These are phyloP conservation scores for Pseudogymnoascus sp. DNA, from an alignment of 2,329 filamentous ascomycete genomes.

Conservation along the genomic window DNA sequence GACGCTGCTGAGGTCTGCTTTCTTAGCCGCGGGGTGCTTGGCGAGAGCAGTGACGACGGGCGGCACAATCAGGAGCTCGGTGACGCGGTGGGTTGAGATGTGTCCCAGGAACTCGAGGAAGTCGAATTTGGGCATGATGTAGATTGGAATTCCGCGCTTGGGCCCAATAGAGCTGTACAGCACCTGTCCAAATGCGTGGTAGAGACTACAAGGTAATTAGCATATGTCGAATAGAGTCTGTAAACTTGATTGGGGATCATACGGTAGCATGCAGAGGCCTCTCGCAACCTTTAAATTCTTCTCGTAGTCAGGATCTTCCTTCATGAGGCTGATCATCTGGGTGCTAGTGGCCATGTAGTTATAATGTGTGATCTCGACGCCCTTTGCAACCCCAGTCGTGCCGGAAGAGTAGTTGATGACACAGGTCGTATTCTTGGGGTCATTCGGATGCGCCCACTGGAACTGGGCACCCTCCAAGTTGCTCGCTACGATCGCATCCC, in stretches of 20 bases:
- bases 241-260: background rate
- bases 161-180: constrained; percentile 57
- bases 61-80: constrained; percentile 60
- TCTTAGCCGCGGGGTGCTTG: constrained; percentile 59
- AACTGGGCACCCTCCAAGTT: constrained; percentile 48
- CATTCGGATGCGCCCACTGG: constrained; percentile 52
- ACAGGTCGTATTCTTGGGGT: constrained; percentile 47
- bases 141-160: constrained; percentile 55
- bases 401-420: constrained; percentile 74
- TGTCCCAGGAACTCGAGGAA: constrained; percentile 64
- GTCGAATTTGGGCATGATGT: constrained; percentile 73
- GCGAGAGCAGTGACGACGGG: constrained; percentile 67
- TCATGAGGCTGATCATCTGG: constrained; percentile 38
- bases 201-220: constrained; percentile 68
- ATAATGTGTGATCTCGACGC: constrained; percentile 71
- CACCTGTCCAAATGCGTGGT: constrained; percentile 67
- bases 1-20: constrained; percentile 63
- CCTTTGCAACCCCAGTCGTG: constrained; percentile 77
- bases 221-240: constrained; percentile 19
- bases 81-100: constrained; percentile 62
- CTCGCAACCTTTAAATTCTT: constrained; percentile 16
- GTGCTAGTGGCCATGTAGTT: constrained; percentile 67
- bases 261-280: constrained; percentile 23
- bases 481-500: constrained; percentile 53
- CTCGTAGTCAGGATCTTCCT: constrained; percentile 16